phyloP scores from a whole-genome alignment of 495 filamentous ascomycete genomes.

The Talaromyces ruber region DNA sequence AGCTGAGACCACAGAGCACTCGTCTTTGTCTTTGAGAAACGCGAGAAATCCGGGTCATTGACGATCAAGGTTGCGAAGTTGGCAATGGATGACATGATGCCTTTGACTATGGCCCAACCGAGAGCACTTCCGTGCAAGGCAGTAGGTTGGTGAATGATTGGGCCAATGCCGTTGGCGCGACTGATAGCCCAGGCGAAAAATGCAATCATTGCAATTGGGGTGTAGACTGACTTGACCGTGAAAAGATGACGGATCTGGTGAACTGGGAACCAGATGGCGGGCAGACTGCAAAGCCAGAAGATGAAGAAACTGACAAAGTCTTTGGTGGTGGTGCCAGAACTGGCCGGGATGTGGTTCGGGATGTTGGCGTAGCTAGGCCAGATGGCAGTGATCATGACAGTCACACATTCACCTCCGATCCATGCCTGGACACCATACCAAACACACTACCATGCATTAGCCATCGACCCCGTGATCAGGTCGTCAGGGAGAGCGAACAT shows the following conservation, averaged over 20 bases:
- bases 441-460: constrained; percentile 12
- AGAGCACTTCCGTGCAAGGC: constrained; percentile 58
- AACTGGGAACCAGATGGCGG: constrained; percentile 68
- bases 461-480: too few species aligned
- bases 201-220: constrained; percentile 72
- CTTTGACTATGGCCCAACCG: constrained; percentile 74
- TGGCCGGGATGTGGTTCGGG: constrained; percentile 60
- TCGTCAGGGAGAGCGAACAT: constrained; percentile 21
- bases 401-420: constrained; percentile 76
- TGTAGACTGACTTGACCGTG: constrained; percentile 82
- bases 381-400: constrained; percentile 73
- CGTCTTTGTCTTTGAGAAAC: constrained; percentile 71
- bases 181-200: constrained; percentile 90
- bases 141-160: constrained; percentile 67
- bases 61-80: constrained; percentile 80
- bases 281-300: constrained; percentile 74
- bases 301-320: constrained; percentile 75
- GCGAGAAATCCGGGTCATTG: constrained; percentile 84
- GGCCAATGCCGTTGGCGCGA: constrained; percentile 75
- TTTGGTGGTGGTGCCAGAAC: constrained; percentile 65
- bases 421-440: constrained; percentile 79
- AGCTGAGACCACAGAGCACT: constrained; percentile 89
- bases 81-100: constrained; percentile 81
- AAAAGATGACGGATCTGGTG: constrained; percentile 71
- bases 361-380: constrained; percentile 62